Evolutionary conservation across 179 eudicot species (phyloP).

Genomic region (Silene coronaria): DNA sequence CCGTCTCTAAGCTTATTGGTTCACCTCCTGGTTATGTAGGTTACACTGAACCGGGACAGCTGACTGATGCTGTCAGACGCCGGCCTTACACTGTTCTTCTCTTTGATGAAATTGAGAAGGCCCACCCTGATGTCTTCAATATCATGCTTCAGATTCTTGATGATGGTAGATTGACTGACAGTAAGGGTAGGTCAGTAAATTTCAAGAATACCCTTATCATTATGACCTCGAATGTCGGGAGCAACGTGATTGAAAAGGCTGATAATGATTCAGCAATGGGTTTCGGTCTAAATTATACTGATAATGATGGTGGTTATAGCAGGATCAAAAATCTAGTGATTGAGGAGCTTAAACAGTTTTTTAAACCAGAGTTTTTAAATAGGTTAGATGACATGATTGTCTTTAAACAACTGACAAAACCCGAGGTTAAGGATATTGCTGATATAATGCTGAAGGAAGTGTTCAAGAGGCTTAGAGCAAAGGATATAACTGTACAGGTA

Average conservation of each 20-base stretch:
- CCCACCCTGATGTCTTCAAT: conserved; percentile 90
- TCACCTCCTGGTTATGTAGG: conserved; percentile 96
- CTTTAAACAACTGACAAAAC: conserved; percentile 71
- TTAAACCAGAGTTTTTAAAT: conserved; percentile 85
- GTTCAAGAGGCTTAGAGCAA: conserved; percentile 51
- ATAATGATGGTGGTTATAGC: conserved; percentile 60
- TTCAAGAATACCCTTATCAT: conserved; percentile 88
- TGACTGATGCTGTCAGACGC: conserved; percentile 85
- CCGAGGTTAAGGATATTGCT: conserved; percentile 85
- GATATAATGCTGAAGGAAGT: conserved; percentile 85
- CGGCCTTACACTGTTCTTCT: conserved; percentile 74
- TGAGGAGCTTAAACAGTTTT: conserved; percentile 72
- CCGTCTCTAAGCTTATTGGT: conserved; percentile 84
- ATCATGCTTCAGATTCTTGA: conserved; percentile 93
- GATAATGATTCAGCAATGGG: conserved; percentile 47
- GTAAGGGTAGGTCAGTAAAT: conserved; percentile 84
- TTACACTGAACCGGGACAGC: conserved; percentile 86
- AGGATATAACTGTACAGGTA: conserved; percentile 64
- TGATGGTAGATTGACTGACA: conserved; percentile 86
- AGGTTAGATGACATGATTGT: conserved; percentile 89
- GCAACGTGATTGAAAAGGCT: conserved; percentile 83
- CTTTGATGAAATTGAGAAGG: conserved; percentile 95
- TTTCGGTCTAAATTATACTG: conserved; percentile 52
- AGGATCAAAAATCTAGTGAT: conserved; percentile 66
- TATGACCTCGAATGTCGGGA: conserved; percentile 92